These are phyloP conservation scores for Vararia minispora DNA, from an alignment of 768 basidiomycete genomes.

Conservation along the genomic window DNA sequence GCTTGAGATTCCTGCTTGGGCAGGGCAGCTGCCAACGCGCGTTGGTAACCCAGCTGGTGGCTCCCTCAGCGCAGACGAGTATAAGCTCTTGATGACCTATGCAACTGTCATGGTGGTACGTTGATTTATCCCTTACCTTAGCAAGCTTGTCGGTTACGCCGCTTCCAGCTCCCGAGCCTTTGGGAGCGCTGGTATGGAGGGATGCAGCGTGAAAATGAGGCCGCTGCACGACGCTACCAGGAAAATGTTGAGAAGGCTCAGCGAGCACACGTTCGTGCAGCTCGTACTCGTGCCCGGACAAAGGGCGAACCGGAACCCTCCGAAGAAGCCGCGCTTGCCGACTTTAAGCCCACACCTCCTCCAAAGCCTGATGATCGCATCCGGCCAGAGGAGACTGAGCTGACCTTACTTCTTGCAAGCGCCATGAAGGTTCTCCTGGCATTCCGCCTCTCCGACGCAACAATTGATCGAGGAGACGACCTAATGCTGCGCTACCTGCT, in stretches of 20 bases:
- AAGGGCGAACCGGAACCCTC: too few relatives aligned
- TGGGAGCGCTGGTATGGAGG: too few relatives aligned
- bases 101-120: conserved; percentile 18
- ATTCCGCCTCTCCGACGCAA: not conserved
- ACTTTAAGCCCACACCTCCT: not conserved
- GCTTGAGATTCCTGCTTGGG: conserved; percentile 20
- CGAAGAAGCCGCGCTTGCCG: too few relatives aligned
- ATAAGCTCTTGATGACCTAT: conserved; percentile 16
- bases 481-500: conserved; percentile 3
- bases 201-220: too few relatives aligned
- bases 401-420: not conserved
- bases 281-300: too few relatives aligned
- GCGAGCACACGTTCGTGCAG: too few relatives aligned
- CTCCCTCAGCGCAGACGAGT: conserved; percentile 20
- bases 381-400: not conserved
- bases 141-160: not conserved
- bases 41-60: conserved; percentile 23
- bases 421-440: not conserved
- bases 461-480: not conserved
- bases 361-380: not conserved
- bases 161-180: not conserved
- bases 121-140: not conserved
- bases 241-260: too few relatives aligned
- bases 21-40: conserved; percentile 16
- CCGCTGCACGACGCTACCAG: too few relatives aligned